Evolutionary conservation across 345 rosid species (phyloP), one percentile per base, ranked within the genome.

Genomic region (Firmiana major): DNA sequence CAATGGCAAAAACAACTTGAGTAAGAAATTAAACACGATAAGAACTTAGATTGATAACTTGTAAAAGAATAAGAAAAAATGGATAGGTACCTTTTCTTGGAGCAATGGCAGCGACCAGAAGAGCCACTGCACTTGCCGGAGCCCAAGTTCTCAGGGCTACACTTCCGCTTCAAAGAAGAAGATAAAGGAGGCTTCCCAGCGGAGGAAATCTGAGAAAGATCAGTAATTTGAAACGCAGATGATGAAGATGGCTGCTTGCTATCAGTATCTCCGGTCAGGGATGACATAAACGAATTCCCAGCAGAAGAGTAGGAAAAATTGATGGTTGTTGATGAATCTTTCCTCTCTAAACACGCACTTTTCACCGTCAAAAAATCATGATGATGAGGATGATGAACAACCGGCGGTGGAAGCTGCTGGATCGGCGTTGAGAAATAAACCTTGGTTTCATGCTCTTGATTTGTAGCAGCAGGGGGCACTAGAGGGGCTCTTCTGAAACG

Each of bases 71-170:
- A 1, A 53, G 22, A 51, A 21, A n/a, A 36, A 48, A 48, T 31
- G 2, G 24, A n/a, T 10, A 42, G 2, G 12, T 77, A 96, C 99
- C 91, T 92, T 86, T 89, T 94, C 76, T 92, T 96, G 68, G 99
- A 85, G 88, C 99, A 96, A 78, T 92, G 99, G 81, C 98, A 96
- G 76, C 89, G 90, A 76, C 92, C 88, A 62, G 93, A 85, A 22
- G 93, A 86, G 78, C 85, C 76, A 12, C 76, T 89, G 80, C 97
- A 91, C 84, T 86, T 87, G 53, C 89, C 87, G 68, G 93, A 86
- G 58, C 83, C 81, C 5, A 85, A 9, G 54, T 81, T 90, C 69
- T 93, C 99, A 0, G 97, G 90, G 66, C 90, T 88, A 71, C 97
- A 91, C 88, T 90, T 93, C 80, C 89, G 89, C 85, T 90, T 92